Evolutionary conservation across 768 basidiomycete genomes (phyloP).

Genomic region (Serendipita sp.): DNA sequence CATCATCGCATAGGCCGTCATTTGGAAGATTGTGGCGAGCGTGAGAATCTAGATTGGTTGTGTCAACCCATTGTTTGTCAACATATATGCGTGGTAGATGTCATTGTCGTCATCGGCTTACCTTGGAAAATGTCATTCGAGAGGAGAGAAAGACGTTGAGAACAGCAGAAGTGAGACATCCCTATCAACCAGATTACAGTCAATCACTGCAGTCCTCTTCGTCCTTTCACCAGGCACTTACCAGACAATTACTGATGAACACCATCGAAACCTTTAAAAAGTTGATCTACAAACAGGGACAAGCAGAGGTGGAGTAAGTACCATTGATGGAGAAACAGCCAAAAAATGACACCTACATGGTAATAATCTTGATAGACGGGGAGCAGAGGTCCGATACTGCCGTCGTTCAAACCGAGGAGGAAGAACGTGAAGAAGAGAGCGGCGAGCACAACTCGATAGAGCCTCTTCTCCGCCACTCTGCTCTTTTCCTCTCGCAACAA

Average conservation of each 20-base stretch:
- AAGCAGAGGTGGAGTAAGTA: background rate
- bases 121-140: background rate
- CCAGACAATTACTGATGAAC: background rate
- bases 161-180: constrained; percentile 1
- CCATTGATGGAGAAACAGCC: background rate
- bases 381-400: background rate
- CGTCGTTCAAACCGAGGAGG: background rate
- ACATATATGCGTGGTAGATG: no score
- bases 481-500: background rate
- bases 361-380: constrained; percentile 4
- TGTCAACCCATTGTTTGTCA: no score
- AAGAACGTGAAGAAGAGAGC: background rate
- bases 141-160: background rate
- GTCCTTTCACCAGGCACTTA: no score
- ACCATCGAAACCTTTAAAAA: background rate
- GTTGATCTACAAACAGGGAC: background rate
- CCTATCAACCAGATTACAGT: no score
- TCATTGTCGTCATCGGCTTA: no score
- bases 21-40: background rate
- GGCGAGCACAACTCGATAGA: background rate
- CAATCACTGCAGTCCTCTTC: no score
- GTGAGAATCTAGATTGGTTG: background rate
- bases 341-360: background rate
- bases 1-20: background rate
- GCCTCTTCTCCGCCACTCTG: background rate